Conservation (phyloP, 805 yeast genomes). For the Yarrowia yakushimensis region DNA sequence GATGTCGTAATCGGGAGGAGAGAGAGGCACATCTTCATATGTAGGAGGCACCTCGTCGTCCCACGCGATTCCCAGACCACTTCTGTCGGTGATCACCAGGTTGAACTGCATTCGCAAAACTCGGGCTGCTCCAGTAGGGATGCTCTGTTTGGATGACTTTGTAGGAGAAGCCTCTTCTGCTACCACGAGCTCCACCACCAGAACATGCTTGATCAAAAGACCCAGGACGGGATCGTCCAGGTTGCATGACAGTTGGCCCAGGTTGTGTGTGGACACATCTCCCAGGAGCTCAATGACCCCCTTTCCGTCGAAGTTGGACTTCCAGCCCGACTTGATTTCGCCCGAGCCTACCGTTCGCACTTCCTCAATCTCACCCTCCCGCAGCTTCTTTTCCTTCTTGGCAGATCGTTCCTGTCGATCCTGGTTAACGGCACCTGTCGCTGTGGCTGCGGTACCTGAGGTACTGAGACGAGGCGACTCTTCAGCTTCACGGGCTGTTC, state of each 20-base stretch:
- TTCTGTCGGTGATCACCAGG: constrained; percentile 75
- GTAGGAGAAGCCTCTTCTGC: constrained; percentile 66
- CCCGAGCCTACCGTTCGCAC: constrained; percentile 70
- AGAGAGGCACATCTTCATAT: constrained; percentile 77
- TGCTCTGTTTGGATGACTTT: constrained; percentile 36
- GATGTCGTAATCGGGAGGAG: constrained; percentile 76
- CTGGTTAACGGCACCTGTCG: background rate
- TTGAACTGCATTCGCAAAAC: constrained; percentile 93
- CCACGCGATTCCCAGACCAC: constrained; percentile 97
- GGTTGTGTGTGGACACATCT: constrained; percentile 36
- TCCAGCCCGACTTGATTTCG: constrained; percentile 90
- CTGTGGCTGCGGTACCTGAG: constrained; percentile 33
- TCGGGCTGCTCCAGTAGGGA: constrained; percentile 84
- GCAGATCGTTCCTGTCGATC: constrained; percentile 3
- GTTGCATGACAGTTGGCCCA: constrained; percentile 67
- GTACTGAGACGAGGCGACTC: constrained; percentile 34
- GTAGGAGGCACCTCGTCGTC: constrained; percentile 99
- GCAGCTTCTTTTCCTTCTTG: constrained; percentile 20
- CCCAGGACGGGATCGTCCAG: constrained; percentile 80
- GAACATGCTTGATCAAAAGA: constrained; percentile 65
- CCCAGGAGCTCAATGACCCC: constrained; percentile 69
- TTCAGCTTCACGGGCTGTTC: constrained; percentile 11
- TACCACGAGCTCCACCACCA: constrained; percentile 84
- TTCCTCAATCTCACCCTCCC: constrained; percentile 50
- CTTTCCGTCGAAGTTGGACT: constrained; percentile 73